Percentiles rank a stretch among this genome's conserved stretches.
phyloP scores from a whole-genome alignment of 495 filamentous ascomycete species.

The Polyplosphaeria fusca region DNA sequence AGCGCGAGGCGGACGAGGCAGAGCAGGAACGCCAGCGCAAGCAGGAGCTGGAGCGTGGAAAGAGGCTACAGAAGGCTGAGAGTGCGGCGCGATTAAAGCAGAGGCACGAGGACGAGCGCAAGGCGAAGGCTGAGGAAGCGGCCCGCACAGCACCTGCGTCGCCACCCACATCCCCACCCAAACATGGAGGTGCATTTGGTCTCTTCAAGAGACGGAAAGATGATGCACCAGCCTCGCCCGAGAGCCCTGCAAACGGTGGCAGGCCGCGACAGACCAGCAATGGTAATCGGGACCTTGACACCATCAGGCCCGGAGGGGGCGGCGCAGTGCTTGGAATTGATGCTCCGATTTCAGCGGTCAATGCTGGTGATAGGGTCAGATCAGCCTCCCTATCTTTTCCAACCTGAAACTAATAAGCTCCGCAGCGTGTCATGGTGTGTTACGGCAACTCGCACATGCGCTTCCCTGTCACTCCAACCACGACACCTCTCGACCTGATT shows the following conservation, averaged over 20 bases:
- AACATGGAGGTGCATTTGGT: slow-evolving; percentile 21
- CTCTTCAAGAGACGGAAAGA: slow-evolving; percentile 23
- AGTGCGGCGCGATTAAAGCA: slow-evolving; percentile 4
- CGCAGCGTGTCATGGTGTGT: slow-evolving; percentile 61
- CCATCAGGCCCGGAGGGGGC: slow-evolving; percentile 43
- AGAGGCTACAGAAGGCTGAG: slow-evolving; percentile 20
- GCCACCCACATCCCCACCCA: slow-evolving; percentile 23
- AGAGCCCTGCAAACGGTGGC: not conserved
- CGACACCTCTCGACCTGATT: slow-evolving; percentile 71
- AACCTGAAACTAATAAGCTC: slow-evolving; percentile 16
- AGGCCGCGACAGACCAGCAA: slow-evolving; percentile 14
- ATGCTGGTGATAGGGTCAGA: slow-evolving; percentile 68
- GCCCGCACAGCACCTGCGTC: slow-evolving; percentile 15
- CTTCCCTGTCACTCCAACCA: slow-evolving; percentile 67
- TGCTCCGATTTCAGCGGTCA: slow-evolving; percentile 79
- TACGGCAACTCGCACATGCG: slow-evolving; percentile 60
- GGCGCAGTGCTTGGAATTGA: slow-evolving; percentile 64
- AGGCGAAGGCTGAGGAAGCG: slow-evolving; percentile 15
- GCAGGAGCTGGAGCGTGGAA: slow-evolving; percentile 27
- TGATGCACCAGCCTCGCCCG: slow-evolving; percentile 15
- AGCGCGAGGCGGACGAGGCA: slow-evolving; percentile 27
- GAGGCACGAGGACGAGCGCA: slow-evolving; percentile 25
- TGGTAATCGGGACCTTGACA: slow-evolving; percentile 17
- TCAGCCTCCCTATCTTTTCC: too few species aligned
- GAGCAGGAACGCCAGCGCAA: slow-evolving; percentile 15